Evolutionary conservation across 441 rosid species (phyloP), one percentile per base, ranked within the genome.

Genomic region (Dalechampia spathulata): DNA sequence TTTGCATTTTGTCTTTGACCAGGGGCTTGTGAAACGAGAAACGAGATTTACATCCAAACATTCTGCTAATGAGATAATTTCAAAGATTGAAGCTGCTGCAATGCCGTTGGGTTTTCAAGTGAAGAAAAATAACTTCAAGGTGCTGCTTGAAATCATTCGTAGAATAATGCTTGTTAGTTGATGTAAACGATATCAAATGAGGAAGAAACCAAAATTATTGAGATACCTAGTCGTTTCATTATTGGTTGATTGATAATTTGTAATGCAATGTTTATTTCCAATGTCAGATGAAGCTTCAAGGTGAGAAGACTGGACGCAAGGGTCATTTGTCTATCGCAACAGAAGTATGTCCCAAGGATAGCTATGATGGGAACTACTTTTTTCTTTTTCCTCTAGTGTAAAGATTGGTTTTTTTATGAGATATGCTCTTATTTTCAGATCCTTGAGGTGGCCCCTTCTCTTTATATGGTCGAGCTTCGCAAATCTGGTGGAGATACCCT

Each of bases 401-500:
- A 2, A 34, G n/a, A n/a, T n/a, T n/a, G n/a, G n/a, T 6, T 25
- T 4, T 3, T n/a, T 34, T 10, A 38, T 47, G 26, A 42, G 36
- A 57, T 57, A 32, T 26, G 43, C 23, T 48, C 23, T 37, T 20
- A 48, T 30, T 44, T 42, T 34, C 83, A 94, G 97, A 85, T 94
- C 52, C 84, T 79, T 78, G 88, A 94, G 80, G 99, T 94, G 63
- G 99, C 98, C 61, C 99, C 99, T 66, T 87, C 95, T 12, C 96
- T 94, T 55, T 83, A 78, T 59, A 86, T 90, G 99, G 98, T 90
- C 47, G 99, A 94, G 75, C 75, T 94, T 73, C 85, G 95, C 36
- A 94, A 94, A 65, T 82, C 99, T 30, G 92, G 85, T 32, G 99
- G 99, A 59, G 99, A 94, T 72, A 94, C 99, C 43, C 83, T 94